Percentiles rank a stretch among this genome's conserved stretches.
Conservation (phyloP, 2,329 filamentous ascomycete genomes). For the Mycosphaerelloides madeirae region DNA sequence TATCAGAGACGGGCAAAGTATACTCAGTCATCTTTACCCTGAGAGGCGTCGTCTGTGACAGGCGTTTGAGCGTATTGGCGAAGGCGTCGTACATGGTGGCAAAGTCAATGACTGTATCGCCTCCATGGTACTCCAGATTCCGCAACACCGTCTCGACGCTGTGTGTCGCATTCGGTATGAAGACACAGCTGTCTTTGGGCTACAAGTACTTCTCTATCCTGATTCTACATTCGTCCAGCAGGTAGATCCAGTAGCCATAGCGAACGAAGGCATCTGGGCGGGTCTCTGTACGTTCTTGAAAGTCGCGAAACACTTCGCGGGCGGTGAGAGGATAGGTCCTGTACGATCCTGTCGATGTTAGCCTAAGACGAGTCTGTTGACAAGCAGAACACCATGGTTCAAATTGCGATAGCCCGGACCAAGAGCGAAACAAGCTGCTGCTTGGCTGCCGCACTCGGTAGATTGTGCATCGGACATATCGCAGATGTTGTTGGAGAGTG, state of each 20-base stretch:
- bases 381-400: conserved; percentile 61
- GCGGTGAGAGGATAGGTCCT: conserved; percentile 68
- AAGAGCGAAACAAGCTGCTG: conserved; percentile 63
- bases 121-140: conserved; percentile 61
- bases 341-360: conserved; percentile 64
- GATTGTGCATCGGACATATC: background rate
- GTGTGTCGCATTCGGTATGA: conserved; percentile 75
- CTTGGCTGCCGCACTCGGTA: conserved; percentile 31
- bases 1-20: conserved; percentile 65
- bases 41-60: conserved; percentile 60
- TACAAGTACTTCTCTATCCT: conserved; percentile 64
- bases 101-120: conserved; percentile 76
- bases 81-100: conserved; percentile 72
- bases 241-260: conserved; percentile 54
- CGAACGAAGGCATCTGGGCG: conserved; percentile 72
- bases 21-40: conserved; percentile 53
- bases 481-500: background rate
- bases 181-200: conserved; percentile 64
- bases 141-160: conserved; percentile 73
- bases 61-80: conserved; percentile 65
- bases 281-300: conserved; percentile 62
- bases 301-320: conserved; percentile 55
- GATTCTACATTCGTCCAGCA: conserved; percentile 60
- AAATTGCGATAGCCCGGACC: conserved; percentile 62
- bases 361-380: conserved; percentile 62